A percentile compares a stretch with the other conserved stretches of the same genome.
phyloP scores from a whole-genome alignment of 495 filamentous ascomycete genomes.

The Talaromyces borbonicus region DNA sequence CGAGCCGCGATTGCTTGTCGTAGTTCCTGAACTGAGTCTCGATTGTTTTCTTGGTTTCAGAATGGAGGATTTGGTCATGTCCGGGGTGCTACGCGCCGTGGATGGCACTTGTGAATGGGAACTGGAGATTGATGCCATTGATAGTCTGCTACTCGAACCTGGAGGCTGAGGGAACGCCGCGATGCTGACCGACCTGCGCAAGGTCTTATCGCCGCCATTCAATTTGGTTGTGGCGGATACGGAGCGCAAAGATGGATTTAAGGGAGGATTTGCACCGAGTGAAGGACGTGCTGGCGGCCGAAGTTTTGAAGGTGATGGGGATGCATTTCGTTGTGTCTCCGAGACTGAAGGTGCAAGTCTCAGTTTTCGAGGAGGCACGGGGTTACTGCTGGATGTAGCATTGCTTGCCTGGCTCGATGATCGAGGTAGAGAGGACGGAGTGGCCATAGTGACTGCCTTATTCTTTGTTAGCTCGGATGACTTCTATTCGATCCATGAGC shows the following conservation, averaged over 20 bases:
- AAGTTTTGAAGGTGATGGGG: slow-evolving; percentile 42
- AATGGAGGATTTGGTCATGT: slow-evolving; percentile 13
- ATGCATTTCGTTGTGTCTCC: slow-evolving; percentile 32
- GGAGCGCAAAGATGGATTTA: slow-evolving; percentile 34
- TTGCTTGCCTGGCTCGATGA: slow-evolving; percentile 50
- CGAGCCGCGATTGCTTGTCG: slow-evolving; percentile 40
- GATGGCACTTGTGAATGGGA: slow-evolving; percentile 19
- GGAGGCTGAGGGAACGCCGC: slow-evolving; percentile 89
- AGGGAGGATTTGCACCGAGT: slow-evolving; percentile 40
- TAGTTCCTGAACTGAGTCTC: slow-evolving; percentile 30
- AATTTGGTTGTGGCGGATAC: slow-evolving; percentile 24
- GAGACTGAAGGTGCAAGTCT: slow-evolving; percentile 47
- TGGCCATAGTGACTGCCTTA: slow-evolving; percentile 37
- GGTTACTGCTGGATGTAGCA: slow-evolving; percentile 54
- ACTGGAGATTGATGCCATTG: slow-evolving; percentile 23
- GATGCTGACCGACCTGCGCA: slow-evolving; percentile 82
- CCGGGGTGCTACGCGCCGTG: slow-evolving; percentile 6
- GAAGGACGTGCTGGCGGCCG: slow-evolving; percentile 54
- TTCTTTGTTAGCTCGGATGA: not conserved
- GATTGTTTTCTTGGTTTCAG: slow-evolving; percentile 26
- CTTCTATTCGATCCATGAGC: not conserved
- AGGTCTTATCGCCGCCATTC: slow-evolving; percentile 47
- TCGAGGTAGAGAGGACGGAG: slow-evolving; percentile 50
- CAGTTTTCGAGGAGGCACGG: slow-evolving; percentile 61
- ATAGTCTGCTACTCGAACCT: slow-evolving; percentile 42